phyloP scores from a whole-genome alignment of 441 rosid species.

The Pelargonium myrrhifolium region DNA sequence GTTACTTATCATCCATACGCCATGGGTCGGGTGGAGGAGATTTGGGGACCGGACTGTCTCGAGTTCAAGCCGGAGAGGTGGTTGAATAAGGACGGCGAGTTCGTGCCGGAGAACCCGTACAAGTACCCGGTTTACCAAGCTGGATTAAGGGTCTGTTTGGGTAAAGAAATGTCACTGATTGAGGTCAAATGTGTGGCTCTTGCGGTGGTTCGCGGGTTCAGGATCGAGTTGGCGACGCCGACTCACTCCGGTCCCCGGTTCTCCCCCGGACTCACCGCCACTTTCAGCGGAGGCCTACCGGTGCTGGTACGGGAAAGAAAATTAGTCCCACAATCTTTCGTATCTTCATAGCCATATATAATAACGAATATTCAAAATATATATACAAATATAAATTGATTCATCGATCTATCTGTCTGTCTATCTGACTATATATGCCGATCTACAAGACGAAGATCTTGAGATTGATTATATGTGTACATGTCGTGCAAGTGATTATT shows the following conservation, averaged over 20 bases:
- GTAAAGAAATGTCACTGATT: constrained; percentile 49
- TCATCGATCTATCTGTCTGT: too few species aligned
- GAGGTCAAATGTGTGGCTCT: constrained; percentile 45
- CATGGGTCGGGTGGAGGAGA: constrained; percentile 47
- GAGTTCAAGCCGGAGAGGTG: constrained; percentile 50
- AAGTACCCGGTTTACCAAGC: constrained; percentile 55
- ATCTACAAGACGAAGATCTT: too few species aligned
- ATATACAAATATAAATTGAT: too few species aligned
- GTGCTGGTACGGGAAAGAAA: constrained; percentile 19
- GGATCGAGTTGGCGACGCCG: constrained; percentile 20
- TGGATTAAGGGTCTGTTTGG: constrained; percentile 55
- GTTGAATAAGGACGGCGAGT: constrained; percentile 24
- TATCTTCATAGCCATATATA: too few species aligned
- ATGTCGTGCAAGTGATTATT: too few species aligned
- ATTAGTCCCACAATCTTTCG: too few species aligned
- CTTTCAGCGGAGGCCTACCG: constrained; percentile 43
- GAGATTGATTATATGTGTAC: too few species aligned
- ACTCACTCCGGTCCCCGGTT: constrained; percentile 25
- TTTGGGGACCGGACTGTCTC: constrained; percentile 47
- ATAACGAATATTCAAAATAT: too few species aligned
- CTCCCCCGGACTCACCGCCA: constrained; percentile 52
- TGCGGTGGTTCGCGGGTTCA: constrained; percentile 31
- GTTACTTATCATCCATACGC: constrained; percentile 44
- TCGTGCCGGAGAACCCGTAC: constrained; percentile 35
- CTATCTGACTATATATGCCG: too few species aligned